Conservation (phyloP, 306 rosid genomes). For the Cucurbita argyrosperma region DNA sequence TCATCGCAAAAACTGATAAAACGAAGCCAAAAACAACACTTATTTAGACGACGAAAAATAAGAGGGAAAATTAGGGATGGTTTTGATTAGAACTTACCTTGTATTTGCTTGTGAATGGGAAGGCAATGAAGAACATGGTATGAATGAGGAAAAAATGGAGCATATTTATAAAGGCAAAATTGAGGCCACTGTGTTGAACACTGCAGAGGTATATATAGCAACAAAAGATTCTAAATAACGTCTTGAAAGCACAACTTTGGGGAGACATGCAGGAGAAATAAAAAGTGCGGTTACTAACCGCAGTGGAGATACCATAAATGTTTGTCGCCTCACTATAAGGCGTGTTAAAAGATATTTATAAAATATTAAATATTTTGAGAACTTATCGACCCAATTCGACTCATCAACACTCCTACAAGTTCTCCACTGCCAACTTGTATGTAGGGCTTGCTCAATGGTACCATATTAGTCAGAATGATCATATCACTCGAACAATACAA, state of each 20-base stretch:
- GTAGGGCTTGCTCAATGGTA: no score
- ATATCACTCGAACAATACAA: no score
- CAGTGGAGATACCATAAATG: background rate
- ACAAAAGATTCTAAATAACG: background rate
- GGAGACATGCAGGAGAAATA: background rate
- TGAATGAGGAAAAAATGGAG: background rate
- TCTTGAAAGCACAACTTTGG: background rate
- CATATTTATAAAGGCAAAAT: background rate
- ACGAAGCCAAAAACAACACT: background rate
- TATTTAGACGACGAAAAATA: background rate
- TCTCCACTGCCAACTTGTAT: no score
- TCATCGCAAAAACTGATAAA: background rate
- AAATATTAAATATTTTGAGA: background rate
- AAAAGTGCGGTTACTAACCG: background rate
- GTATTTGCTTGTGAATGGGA: background rate
- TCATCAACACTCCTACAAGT: no score
- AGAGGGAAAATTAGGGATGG: background rate
- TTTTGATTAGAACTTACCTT: background rate
- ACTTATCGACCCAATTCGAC: no score
- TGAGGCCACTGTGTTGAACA: background rate
- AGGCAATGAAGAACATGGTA: background rate
- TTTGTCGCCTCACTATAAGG: background rate
- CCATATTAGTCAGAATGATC: no score
- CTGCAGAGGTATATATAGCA: background rate
- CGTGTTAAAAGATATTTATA: background rate